Percentiles rank a stretch among this genome's conserved stretches.
Evolutionary conservation across 1,139 yeast species (phyloP).

Genomic region (Yamadazyma sp.): DNA sequence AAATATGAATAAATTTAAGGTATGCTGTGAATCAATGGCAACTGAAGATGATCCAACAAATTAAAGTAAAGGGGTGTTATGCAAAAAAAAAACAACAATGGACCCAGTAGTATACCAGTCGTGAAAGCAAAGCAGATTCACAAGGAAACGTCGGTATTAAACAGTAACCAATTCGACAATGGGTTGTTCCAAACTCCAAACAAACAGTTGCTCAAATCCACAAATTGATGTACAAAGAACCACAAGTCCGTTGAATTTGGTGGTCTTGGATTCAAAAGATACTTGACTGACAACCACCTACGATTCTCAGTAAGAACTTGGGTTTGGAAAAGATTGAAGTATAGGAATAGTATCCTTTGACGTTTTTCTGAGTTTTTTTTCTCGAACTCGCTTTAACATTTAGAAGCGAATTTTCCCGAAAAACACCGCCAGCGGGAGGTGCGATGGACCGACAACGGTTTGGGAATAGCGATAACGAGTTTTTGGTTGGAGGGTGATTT

Average conservation of each 20-base stretch:
- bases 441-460: neutral
- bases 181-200: neutral
- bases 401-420: neutral
- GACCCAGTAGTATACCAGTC: neutral
- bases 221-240: too few relatives aligned
- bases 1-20: neutral
- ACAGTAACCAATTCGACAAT: neutral
- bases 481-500: neutral
- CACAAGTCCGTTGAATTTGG: too few relatives aligned
- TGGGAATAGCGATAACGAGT: neutral
- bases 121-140: neutral
- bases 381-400: neutral
- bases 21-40: neutral
- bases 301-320: neutral
- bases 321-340: neutral
- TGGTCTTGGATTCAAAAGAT: too few relatives aligned
- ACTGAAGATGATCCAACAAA: neutral
- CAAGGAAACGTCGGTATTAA: neutral
- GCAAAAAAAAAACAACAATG: neutral
- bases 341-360: constrained; percentile 1
- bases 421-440: neutral
- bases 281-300: neutral
- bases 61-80: too few relatives aligned
- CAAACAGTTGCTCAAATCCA: neutral
- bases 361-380: neutral